Conservation (phyloP, 768 basidiomycete species). For the Suillus variegatus region DNA sequence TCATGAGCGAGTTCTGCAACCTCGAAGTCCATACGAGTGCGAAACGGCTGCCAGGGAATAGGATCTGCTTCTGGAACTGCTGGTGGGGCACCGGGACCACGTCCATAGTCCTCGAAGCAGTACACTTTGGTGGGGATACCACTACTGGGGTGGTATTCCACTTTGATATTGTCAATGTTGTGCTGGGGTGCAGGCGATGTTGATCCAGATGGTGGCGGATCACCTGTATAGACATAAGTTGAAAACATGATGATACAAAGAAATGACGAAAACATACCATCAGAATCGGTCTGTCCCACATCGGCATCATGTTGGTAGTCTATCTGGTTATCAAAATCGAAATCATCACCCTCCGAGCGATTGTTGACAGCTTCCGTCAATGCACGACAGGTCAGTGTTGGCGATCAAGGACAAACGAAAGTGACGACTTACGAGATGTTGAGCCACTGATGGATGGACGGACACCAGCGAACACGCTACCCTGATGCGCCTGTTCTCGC, state of each 20-base stretch:
- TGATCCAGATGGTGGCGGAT: neutral
- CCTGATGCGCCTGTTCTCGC: neutral
- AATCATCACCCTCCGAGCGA: neutral
- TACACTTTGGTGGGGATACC: neutral
- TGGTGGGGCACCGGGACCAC: no score
- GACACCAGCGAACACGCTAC: neutral
- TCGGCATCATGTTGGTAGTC: neutral
- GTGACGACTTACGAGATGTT: neutral
- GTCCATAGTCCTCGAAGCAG: constrained; percentile 4
- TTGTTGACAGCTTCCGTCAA: neutral
- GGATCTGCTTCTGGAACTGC: no score
- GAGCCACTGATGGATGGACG: neutral
- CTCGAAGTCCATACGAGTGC: no score
- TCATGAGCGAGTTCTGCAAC: no score
- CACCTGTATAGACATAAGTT: neutral
- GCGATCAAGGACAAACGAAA: neutral
- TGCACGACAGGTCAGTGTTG: neutral
- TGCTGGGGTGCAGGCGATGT: neutral
- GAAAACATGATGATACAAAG: neutral
- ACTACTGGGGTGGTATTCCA: constrained; percentile 11
- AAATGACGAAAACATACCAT: neutral
- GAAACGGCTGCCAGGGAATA: no score
- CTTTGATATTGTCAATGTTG: constrained; percentile 12
- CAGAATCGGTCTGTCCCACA: neutral
- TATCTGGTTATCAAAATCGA: neutral